Evolutionary conservation across 164 flowering plant genomes (phyloP).

Genomic region (Tetrastigma voinierianum): DNA sequence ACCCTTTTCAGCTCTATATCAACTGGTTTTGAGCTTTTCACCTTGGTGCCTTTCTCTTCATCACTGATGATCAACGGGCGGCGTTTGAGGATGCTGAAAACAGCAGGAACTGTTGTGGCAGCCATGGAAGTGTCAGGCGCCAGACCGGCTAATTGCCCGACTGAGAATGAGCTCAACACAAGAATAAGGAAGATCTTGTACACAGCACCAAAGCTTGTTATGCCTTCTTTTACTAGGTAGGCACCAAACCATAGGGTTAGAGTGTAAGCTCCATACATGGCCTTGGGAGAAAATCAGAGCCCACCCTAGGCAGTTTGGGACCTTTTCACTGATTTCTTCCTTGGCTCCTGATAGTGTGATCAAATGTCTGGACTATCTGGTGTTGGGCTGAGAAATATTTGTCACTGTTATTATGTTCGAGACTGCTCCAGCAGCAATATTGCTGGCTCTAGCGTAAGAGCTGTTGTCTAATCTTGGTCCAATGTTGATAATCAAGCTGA

Average conservation of each 20-base stretch:
- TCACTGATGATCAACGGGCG: conserved; percentile 42
- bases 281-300: conserved; percentile 68
- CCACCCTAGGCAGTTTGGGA: conserved; percentile 63
- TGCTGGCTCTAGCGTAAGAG: conserved; percentile 68
- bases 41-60: conserved; percentile 34
- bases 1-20: conserved; percentile 65
- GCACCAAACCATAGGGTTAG: conserved; percentile 64
- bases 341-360: conserved; percentile 55
- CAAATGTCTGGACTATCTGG: conserved; percentile 49
- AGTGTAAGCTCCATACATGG: conserved; percentile 82
- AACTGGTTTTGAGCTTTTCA: conserved; percentile 32
- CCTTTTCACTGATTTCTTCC: conserved; percentile 38
- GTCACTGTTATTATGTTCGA: conserved; percentile 65
- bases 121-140: conserved; percentile 82
- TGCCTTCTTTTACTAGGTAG: conserved; percentile 36
- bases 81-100: conserved; percentile 44
- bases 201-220: conserved; percentile 47
- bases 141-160: conserved; percentile 77
- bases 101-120: conserved; percentile 48
- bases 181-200: conserved; percentile 69
- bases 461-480: conserved; percentile 62
- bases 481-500: conserved; percentile 60
- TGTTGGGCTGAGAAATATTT: conserved; percentile 68
- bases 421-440: conserved; percentile 68
- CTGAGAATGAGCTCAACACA: conserved; percentile 76